phyloP scores from a whole-genome alignment of 106 monocot genomes.

The Dendrobium huoshanense region DNA sequence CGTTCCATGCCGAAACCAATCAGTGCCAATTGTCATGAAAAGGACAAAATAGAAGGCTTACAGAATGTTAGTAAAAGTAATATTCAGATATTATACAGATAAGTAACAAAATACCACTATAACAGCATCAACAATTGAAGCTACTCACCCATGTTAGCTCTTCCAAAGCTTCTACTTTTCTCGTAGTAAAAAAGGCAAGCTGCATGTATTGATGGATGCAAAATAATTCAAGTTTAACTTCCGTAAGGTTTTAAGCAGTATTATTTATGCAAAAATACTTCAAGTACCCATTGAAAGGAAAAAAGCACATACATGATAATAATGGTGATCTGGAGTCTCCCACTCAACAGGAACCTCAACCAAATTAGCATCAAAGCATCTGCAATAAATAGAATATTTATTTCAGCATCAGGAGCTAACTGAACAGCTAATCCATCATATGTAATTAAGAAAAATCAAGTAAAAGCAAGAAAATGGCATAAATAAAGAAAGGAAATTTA shows the following conservation, averaged over 20 bases:
- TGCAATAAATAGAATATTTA: slow-evolving; percentile 15
- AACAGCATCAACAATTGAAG: not conserved
- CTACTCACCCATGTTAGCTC: slow-evolving; percentile 62
- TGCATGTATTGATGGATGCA: slow-evolving; percentile 13
- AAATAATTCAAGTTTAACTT: not conserved
- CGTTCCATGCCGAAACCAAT: not conserved
- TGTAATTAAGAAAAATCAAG: not conserved
- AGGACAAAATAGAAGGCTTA: not conserved
- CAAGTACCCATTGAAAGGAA: not conserved
- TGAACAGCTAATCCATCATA: not conserved
- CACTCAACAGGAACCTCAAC: slow-evolving; percentile 80
- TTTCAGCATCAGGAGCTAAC: not conserved
- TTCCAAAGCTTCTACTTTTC: slow-evolving; percentile 40
- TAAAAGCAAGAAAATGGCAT: not conserved
- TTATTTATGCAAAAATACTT: not conserved
- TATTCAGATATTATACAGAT: not conserved
- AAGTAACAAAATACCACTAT: not conserved
- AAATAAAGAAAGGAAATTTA: not conserved
- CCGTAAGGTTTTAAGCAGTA: not conserved
- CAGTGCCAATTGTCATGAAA: not conserved
- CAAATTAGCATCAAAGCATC: slow-evolving; percentile 84
- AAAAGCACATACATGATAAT: slow-evolving; percentile 78
- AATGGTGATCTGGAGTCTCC: slow-evolving; percentile 85
- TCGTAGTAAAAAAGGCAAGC: slow-evolving; percentile 55
- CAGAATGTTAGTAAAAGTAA: not conserved